phyloP scores from a whole-genome alignment of 2,329 filamentous ascomycete genomes.

The Diaporthe humulicola region DNA sequence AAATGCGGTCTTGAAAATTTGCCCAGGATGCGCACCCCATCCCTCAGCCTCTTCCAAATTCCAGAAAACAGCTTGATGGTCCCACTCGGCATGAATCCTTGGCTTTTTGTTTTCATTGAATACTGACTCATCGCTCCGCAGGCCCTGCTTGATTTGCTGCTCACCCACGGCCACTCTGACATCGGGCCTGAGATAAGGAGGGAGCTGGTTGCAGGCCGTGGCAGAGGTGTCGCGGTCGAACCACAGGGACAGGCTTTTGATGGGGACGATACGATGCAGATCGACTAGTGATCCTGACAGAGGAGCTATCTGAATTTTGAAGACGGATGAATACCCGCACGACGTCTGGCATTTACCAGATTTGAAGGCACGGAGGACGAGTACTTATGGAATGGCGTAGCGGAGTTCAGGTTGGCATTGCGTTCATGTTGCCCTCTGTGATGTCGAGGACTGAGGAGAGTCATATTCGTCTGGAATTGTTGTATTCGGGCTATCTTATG shows the following conservation, averaged over 20 bases:
- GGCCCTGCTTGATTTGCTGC: constrained; percentile 86
- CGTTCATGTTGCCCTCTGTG: neutral
- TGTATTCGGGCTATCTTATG: neutral
- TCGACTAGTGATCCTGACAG: constrained; percentile 59
- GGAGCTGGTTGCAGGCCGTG: constrained; percentile 89
- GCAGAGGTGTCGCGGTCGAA: constrained; percentile 81
- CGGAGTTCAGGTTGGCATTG: constrained; percentile 10
- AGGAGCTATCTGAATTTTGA: neutral
- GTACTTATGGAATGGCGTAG: constrained; percentile 4
- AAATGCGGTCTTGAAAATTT: neutral
- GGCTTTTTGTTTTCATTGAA: neutral
- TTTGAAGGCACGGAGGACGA: neutral
- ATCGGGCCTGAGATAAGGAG: constrained; percentile 93
- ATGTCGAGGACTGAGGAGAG: neutral
- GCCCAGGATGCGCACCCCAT: neutral
- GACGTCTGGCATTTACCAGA: neutral
- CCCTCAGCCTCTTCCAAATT: too few relatives aligned
- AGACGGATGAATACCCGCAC: constrained; percentile 32
- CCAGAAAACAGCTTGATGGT: too few relatives aligned
- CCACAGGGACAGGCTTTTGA: constrained; percentile 68
- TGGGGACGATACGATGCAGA: constrained; percentile 93
- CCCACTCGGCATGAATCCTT: neutral
- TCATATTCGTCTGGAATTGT: neutral
- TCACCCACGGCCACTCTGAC: constrained; percentile 85
- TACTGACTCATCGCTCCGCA: constrained; percentile 50